Percentiles rank a stretch among this genome's conserved stretches.
phyloP scores from a whole-genome alignment of 495 filamentous ascomycete species.

The Xylaria longipes region DNA sequence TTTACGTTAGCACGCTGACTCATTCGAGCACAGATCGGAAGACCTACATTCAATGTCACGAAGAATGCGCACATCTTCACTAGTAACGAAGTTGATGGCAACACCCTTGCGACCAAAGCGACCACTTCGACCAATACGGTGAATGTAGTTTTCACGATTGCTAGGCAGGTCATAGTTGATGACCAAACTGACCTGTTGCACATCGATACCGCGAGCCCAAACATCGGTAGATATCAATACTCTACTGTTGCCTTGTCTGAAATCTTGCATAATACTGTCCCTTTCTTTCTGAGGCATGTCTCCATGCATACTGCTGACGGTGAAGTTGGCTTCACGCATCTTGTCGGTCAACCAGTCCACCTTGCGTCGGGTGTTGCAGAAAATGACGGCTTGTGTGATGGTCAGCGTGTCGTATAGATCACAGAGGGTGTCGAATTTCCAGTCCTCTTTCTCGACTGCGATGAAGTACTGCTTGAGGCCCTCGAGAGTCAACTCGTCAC shows the following conservation, averaged over 20 bases:
- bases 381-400: slow-evolving; percentile 99
- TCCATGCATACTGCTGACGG: slow-evolving; percentile 97
- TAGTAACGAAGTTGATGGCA: slow-evolving; percentile 99
- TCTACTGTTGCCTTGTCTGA: slow-evolving; percentile 92
- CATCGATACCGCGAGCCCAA: slow-evolving; percentile 97
- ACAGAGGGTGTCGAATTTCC: slow-evolving; percentile 99
- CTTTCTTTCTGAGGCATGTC: slow-evolving; percentile 99
- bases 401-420: slow-evolving; percentile 99
- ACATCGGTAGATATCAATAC: slow-evolving; percentile 99
- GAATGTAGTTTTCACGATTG: slow-evolving; percentile 99
- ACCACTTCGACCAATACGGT: slow-evolving; percentile 94
- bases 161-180: slow-evolving; percentile 99
- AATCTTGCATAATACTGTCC: slow-evolving; percentile 99
- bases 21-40: neutral
- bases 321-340: slow-evolving; percentile 97
- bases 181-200: slow-evolving; percentile 98
- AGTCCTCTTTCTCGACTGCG: slow-evolving; percentile 98
- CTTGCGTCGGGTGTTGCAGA: slow-evolving; percentile 99
- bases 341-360: slow-evolving; percentile 99
- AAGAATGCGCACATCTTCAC: slow-evolving; percentile 95
- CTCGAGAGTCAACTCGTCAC: slow-evolving; percentile 97
- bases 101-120: slow-evolving; percentile 98
- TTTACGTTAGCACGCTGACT: slow-evolving; percentile 44
- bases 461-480: slow-evolving; percentile 99
- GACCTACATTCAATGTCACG: slow-evolving; percentile 88